Evolutionary conservation across 768 basidiomycete genomes (phyloP), one percentile per base, ranked within the genome.

Genomic region (Neoboletus magnificus): DNA sequence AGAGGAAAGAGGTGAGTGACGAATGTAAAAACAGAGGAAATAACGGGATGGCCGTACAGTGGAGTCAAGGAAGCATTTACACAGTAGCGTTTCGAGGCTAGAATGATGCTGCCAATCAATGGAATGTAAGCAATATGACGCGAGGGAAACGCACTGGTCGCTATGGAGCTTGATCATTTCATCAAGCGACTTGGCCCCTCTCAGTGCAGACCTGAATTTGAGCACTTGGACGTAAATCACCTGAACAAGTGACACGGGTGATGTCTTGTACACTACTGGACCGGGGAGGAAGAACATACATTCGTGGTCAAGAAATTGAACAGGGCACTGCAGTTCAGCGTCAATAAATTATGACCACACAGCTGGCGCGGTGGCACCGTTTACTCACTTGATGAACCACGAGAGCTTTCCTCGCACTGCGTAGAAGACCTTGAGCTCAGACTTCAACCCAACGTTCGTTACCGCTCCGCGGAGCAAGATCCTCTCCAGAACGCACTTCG

Each of bases 371-470:
- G 33, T 32, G 42, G 18, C 29, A 25, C 33, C 46, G 12, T 18
- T 10, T n/a, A 78, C 87, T 62, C 64, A 91, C 91, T 89, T 91
- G 67, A 89, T 79, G 61, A 92, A 89, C 91, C 91, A 93, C 54
- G 87, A 86, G 55, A 93, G 62, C 52, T 86, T 84, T 60, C 85
- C 83, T 58, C 90, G 74, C 77, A 91, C 81, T 0, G 86, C 87
- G 66, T 89, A 90, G 61, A 92, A 85, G 15, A 77, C 77, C 71
- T 89, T 91, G 63, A 87, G 54, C 50, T 84, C 83, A 22, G 71
- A 73, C 35, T 69, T 74, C 47, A 72, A 46, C 32, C 73, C 66
- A 18, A 60, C 64, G 63, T 69, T 51, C 61, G 58, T 73, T 13
- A 69, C 63, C 18, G 75, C 77, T n/a, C 80, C 79, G 20, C 86